These are phyloP conservation scores for Erodium chrysanthum DNA, from an alignment of 441 rosid species.

Conservation along the genomic window DNA sequence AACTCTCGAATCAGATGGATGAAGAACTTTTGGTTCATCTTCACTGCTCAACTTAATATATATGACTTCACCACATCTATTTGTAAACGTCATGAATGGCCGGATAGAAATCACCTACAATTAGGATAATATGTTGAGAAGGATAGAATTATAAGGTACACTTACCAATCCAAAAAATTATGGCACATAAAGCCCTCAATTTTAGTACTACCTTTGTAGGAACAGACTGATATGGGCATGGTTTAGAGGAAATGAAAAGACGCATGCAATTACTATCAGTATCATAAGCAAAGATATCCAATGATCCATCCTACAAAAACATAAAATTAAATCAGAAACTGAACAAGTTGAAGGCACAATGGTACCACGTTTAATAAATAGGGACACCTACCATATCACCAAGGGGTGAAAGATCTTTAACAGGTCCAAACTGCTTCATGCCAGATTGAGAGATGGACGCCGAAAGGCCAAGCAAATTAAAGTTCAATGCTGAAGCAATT, in stretches of 20 bases:
- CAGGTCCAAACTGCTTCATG: constrained; percentile 57
- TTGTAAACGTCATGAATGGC: constrained; percentile 92
- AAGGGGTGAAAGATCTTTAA: constrained; percentile 76
- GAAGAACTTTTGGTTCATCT: constrained; percentile 80
- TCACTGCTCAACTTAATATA: constrained; percentile 55
- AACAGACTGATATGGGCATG: constrained; percentile 71
- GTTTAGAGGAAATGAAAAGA: constrained; percentile 79
- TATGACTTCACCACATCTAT: constrained; percentile 79
- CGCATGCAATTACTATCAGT: constrained; percentile 66
- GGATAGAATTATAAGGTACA: constrained; percentile 9
- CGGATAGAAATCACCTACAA: constrained; percentile 77
- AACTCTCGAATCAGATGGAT: constrained; percentile 66
- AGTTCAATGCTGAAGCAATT: constrained; percentile 89
- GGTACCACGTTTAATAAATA: neutral
- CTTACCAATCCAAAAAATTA: neutral
- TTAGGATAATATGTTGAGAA: constrained; percentile 14
- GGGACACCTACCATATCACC: constrained; percentile 69
- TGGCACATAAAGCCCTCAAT: neutral
- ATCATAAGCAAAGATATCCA: constrained; percentile 71
- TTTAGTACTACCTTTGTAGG: constrained; percentile 70
- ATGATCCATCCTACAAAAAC: constrained; percentile 70
- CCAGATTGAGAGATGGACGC: constrained; percentile 50
- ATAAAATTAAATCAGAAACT: neutral
- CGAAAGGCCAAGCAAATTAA: constrained; percentile 57
- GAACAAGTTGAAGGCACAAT: neutral